Conservation (phyloP, 805 yeast species). For the Candida adriatica region DNA sequence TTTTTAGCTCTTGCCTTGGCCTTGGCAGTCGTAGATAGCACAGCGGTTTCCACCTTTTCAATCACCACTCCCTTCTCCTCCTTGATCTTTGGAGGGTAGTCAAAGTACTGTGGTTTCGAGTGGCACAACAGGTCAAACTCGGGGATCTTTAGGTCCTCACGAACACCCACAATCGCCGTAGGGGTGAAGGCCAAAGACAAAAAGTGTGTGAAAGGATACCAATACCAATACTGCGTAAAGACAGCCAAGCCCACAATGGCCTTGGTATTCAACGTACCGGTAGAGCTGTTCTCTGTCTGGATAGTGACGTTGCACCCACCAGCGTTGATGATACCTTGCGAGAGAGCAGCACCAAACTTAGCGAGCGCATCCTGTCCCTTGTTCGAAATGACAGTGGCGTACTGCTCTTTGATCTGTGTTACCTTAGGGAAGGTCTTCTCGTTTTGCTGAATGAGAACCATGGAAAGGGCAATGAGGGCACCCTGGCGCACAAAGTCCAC, state of each 20-base stretch:
- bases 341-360: slow-evolving; percentile 93
- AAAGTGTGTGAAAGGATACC: slow-evolving; percentile 97
- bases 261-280: slow-evolving; percentile 83
- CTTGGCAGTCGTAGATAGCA: slow-evolving; percentile 84
- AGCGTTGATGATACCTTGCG: slow-evolving; percentile 97
- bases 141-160: slow-evolving; percentile 81
- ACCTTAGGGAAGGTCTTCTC: slow-evolving; percentile 80
- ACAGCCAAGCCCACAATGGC: slow-evolving; percentile 89
- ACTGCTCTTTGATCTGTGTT: slow-evolving; percentile 62
- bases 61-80: slow-evolving; percentile 75
- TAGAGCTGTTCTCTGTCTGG: slow-evolving; percentile 78
- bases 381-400: slow-evolving; percentile 69
- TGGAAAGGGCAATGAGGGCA: slow-evolving; percentile 84
- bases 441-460: slow-evolving; percentile 86
- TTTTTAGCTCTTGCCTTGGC: slow-evolving; percentile 91
- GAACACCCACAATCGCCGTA: slow-evolving; percentile 82
- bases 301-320: slow-evolving; percentile 98
- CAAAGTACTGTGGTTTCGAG: slow-evolving; percentile 71
- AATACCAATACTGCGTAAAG: slow-evolving; percentile 93
- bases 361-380: slow-evolving; percentile 97
- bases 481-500: slow-evolving; percentile 98
- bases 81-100: slow-evolving; percentile 84
- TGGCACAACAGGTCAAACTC: slow-evolving; percentile 76
- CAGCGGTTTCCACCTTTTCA: slow-evolving; percentile 88
- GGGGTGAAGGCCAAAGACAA: slow-evolving; percentile 88